These are phyloP conservation scores for Cylindrotheca fusiformis DNA, from an alignment of 108 stramenopile species.

Conservation along the genomic window DNA sequence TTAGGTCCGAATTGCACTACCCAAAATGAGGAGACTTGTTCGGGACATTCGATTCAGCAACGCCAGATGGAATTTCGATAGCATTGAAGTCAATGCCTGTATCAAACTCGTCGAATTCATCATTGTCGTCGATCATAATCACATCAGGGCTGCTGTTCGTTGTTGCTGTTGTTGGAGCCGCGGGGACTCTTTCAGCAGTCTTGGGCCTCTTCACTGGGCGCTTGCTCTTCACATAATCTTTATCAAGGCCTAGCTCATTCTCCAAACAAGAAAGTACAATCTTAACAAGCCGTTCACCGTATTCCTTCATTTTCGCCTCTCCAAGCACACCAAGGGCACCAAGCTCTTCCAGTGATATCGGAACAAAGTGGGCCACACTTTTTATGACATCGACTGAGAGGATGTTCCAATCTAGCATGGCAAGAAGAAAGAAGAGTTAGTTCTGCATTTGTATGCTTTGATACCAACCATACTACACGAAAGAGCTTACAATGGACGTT, in stretches of 20 bases:
- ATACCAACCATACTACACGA: neutral
- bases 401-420: conserved; percentile 77
- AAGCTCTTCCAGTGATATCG: conserved; percentile 73
- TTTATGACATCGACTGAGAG: conserved; percentile 59
- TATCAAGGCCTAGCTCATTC: conserved; percentile 46
- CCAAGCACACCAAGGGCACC: conserved; percentile 54
- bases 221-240: conserved; percentile 25
- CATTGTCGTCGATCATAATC: conserved; percentile 25
- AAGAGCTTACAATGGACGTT: conserved; percentile 72
- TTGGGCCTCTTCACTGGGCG: conserved; percentile 4
- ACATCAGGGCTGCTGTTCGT: neutral
- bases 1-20: neutral
- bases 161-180: neutral
- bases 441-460: neutral
- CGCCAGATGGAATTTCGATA: conserved; percentile 25
- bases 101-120: conserved; percentile 45
- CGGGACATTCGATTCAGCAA: neutral
- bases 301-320: conserved; percentile 71
- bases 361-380: conserved; percentile 60
- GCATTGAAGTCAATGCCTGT: conserved; percentile 43
- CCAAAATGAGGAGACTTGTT: neutral
- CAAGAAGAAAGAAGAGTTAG: neutral
- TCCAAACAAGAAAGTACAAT: conserved; percentile 65
- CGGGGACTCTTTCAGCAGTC: neutral
- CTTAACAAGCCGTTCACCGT: conserved; percentile 74